Evolutionary conservation across 495 filamentous ascomycete genomes (phyloP), one percentile per base, ranked within the genome.

Genomic region (Tuber borchii): DNA sequence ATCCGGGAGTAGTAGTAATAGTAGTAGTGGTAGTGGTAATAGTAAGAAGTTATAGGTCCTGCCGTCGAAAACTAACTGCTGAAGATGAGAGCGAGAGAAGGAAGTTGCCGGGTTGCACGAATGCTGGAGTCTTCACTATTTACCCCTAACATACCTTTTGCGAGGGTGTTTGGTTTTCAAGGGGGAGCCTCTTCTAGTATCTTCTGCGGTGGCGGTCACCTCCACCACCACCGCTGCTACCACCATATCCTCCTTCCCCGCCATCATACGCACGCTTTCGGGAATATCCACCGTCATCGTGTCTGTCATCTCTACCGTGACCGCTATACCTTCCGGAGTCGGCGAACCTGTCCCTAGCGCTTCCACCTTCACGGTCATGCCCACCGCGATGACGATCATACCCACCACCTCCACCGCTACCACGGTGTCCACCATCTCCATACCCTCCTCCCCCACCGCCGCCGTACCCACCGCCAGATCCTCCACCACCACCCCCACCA

Each of bases 381-480:
- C 89, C 90, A 82, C 87, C 87, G 44, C 90, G 86, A 77, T 87
- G 87, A 82, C 89, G 87, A 69, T 85, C 83, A 78, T 85, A 86
- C 73, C 84, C 83, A 83, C 83, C 82, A 77, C 84, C 83, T 34
- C 56, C 75, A 48, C 76, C 73, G 39, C 73, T 73, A 48, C 74
- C 75, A 77, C 89, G 87, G 82, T 89, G 86, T 74, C 86, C 85
- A 77, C 89, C 89, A 80, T 89, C 87, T 82, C 85, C 82, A 76
- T 84, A 86, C 37, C 84, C 83, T 72, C 83, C 86, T 76, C 87
- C 84, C 76, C 86, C 87, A 81, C 48, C 48, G 3, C 48, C 48
- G 80, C 87, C 85, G 79, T 88, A 88, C 87, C 89, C 89, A 83
- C 88, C 88, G 84, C 88, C 87, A 82, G 87, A 84, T 80, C 82